Conservation (phyloP, 768 basidiomycete species). For the Podaxis sp. region DNA sequence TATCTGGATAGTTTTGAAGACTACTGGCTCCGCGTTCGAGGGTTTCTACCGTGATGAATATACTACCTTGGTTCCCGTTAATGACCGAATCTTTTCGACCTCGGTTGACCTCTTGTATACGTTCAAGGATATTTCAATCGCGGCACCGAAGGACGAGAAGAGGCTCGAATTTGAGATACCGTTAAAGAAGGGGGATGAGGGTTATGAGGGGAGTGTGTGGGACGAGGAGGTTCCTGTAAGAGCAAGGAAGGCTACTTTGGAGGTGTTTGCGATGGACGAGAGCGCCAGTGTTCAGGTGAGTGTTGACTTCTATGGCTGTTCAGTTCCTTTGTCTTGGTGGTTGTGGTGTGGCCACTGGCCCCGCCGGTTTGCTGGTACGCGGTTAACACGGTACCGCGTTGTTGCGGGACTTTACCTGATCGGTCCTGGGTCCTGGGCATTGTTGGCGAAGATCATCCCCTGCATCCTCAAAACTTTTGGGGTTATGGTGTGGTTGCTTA, state of each 20-base stretch:
- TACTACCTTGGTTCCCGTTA: slow-evolving; percentile 82
- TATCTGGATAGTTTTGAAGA: slow-evolving; percentile 71
- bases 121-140: slow-evolving; percentile 50
- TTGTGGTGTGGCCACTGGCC: neutral
- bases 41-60: slow-evolving; percentile 82
- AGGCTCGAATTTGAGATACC: slow-evolving; percentile 51
- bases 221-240: slow-evolving; percentile 50
- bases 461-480: neutral
- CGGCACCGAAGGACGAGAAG: slow-evolving; percentile 48
- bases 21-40: slow-evolving; percentile 83
- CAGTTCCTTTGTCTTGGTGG: neutral
- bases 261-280: slow-evolving; percentile 83
- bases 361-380: no score
- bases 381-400: no score
- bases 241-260: slow-evolving; percentile 67
- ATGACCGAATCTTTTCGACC: slow-evolving; percentile 91
- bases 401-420: no score
- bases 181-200: slow-evolving; percentile 31
- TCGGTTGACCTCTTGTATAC: slow-evolving; percentile 76
- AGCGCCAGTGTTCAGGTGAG: slow-evolving; percentile 90
- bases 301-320: neutral
- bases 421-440: neutral
- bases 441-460: neutral
- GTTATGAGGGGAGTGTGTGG: slow-evolving; percentile 52
- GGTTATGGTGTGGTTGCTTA: neutral